Evolutionary conservation across 2,329 filamentous ascomycete genomes (phyloP).

Genomic region (Ophiognomonia clavigignenti-juglandacearum): DNA sequence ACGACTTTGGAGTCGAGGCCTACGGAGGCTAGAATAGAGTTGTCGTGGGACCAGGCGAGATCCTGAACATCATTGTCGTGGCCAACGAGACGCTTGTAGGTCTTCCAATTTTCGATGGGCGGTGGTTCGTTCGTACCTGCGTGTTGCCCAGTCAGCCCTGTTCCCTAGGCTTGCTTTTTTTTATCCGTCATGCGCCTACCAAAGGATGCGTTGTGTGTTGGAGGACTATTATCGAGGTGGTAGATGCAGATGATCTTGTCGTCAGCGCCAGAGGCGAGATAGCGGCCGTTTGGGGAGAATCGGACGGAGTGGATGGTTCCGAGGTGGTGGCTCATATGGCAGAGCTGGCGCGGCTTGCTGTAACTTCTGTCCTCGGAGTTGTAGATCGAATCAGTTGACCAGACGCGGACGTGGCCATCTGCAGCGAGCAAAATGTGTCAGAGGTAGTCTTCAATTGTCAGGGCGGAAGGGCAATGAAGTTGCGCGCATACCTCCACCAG

Average conservation of each 20-base stretch:
- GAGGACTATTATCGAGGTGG: slow-evolving; percentile 76
- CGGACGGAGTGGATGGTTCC: slow-evolving; percentile 96
- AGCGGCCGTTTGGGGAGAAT: slow-evolving; percentile 92
- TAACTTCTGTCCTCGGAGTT: slow-evolving; percentile 69
- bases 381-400: slow-evolving; percentile 93
- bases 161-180: background rate
- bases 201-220: slow-evolving; percentile 72
- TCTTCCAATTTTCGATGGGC: slow-evolving; percentile 97
- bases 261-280: slow-evolving; percentile 93
- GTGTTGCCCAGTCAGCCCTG: background rate
- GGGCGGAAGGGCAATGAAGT: background rate
- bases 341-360: slow-evolving; percentile 82
- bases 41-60: slow-evolving; percentile 93
- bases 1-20: slow-evolving; percentile 97
- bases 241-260: slow-evolving; percentile 99
- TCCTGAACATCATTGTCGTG: slow-evolving; percentile 99
- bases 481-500: slow-evolving; percentile 71
- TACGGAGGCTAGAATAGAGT: slow-evolving; percentile 91
- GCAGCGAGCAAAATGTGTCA: background rate
- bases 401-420: slow-evolving; percentile 95
- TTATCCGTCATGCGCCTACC: slow-evolving; percentile 44
- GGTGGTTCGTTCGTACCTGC: slow-evolving; percentile 80
- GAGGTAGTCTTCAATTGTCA: background rate
- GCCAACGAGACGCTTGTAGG: slow-evolving; percentile 84
- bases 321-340: slow-evolving; percentile 96